Base-by-base conservation (phyloP, 192 early-diverging fungal genomes). In the Chytriomyces confervae region DNA sequence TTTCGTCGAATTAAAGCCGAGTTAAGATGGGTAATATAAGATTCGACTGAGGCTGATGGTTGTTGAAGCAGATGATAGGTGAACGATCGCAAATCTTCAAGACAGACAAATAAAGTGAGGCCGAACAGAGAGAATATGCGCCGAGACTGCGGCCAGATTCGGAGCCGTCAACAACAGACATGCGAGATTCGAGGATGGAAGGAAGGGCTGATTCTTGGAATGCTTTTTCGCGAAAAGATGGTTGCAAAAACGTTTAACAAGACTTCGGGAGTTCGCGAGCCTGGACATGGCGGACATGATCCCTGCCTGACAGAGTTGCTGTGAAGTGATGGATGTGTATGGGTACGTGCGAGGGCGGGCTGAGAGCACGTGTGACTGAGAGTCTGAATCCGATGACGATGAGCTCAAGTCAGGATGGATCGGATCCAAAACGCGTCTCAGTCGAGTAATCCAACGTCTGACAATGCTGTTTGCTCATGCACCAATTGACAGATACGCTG, bases 401-500 rank as follows among this genome's bases (percentile, higher is more conserved):
- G 64, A 66, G 11, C 24, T 16, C 43, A 43, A 66, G 0, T n/a
- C 16, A 0, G 4, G 64, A 20, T 43, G 64, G 24, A 23, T 1
- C 1, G 64, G 43, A 23, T 4, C 64, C 11, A 1, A 16, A 13
- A 16, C 64, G 11, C 24, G 64, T 24, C 11, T 16, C 18, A 66
- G 64, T 3, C 24, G 11, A 24, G 18, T 13, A 16, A 66, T 2
- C 11, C 64, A 1, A 11, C 24, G 16, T 13, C 64, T 16, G 20
- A 27, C 61, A 23, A 57, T 10, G 62, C 66, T 68, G 16, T 60
- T 70, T 44, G 77, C 77, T 68, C 77, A 78, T 9, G 60, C 77
- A 23, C 77, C 77, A 20, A 78, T 61, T 16, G 61, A 2, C 3
- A 46, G 60, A 51, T 69, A 78, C 13, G 77, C 77, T 11, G 77